Base-by-base conservation (phyloP, 108 stramenopile genomes). In the Fragilaria crotonensis region DNA sequence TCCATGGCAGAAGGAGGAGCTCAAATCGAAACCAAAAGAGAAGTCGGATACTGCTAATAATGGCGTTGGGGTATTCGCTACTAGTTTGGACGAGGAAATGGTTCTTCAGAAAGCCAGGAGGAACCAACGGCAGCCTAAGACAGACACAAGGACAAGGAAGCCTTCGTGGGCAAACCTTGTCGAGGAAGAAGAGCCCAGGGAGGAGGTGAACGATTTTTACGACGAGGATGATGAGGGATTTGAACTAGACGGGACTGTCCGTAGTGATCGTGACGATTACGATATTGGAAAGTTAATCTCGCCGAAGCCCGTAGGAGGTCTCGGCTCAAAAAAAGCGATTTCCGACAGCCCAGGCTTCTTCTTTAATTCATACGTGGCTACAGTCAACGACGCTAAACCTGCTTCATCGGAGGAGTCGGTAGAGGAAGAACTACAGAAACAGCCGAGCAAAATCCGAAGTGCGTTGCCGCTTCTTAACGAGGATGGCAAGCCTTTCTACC, bases 141-240 rank as follows among this genome's bases (percentile, higher is more conserved):
- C 0, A 33, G 29, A 30, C 26, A 25, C 18, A 29, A 18, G 14
- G 62, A 60, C 3, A 52, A 66, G 51, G 28, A 21, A 51, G 3
- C 23, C 17, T 17, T 44, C 11, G 9, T 9, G 17, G 17, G 41
- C 41, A 44, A n/a, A n/a, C n/a, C n/a, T n/a, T n/a, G n/a, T n/a
- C n/a, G n/a, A n/a, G n/a, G n/a, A n/a, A n/a, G n/a, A n/a, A n/a
- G n/a, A n/a, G n/a, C n/a, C n/a, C n/a, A n/a, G n/a, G n/a, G 64
- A 60, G 27, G 20, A 18, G 22, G 33, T 25, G 4, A 56, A 36
- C 30, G 76, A 77, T 30, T 75, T 58, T 48, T 77, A 75, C 45
- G 80, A 77, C 46, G 72, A 76, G 60, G 75, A 81, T 54, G 76
- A 77, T 45, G 72, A 77, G 52, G 76, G 76, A 0, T 75, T 77